Percentiles rank a stretch among this genome's conserved stretches.
Evolutionary conservation across 2,329 filamentous ascomycete species (phyloP).

Genomic region (Aspergillus ustus): DNA sequence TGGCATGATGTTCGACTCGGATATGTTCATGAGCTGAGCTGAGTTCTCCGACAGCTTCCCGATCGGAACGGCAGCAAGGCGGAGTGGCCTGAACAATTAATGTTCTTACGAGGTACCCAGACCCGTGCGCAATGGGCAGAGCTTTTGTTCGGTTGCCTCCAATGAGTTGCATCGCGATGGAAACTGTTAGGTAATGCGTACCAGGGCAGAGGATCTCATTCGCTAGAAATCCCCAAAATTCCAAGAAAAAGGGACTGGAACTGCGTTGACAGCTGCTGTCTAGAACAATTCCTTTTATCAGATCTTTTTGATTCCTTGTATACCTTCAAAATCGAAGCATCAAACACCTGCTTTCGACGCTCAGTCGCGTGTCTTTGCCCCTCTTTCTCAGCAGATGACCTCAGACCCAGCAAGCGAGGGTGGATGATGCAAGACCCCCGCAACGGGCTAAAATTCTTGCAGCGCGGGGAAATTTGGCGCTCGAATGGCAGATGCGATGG

Average conservation of each 20-base stretch:
- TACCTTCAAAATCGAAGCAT: conserved; percentile 1
- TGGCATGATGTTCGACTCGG: background rate
- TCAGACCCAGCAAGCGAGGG: conserved; percentile 6
- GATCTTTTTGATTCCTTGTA: conserved; percentile 2
- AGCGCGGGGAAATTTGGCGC: conserved; percentile 33
- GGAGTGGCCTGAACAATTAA: conserved; percentile 4
- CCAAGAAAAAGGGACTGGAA: conserved; percentile 8
- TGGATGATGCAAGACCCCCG: conserved; percentile 31
- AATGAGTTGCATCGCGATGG: conserved; percentile 20
- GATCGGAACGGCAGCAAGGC: conserved; percentile 5
- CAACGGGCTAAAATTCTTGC: conserved; percentile 28
- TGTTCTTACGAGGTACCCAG: conserved; percentile 1
- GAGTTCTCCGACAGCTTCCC: conserved; percentile 2
- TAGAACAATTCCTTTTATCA: conserved; percentile 22
- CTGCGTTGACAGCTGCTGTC: conserved; percentile 22
- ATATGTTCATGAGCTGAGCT: background rate
- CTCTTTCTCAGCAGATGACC: conserved; percentile 9
- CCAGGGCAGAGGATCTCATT: conserved; percentile 29
- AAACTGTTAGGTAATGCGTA: conserved; percentile 43
- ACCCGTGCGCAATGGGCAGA: conserved; percentile 2
- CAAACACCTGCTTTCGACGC: background rate
- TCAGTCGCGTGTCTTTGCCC: background rate
- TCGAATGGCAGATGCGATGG: background rate
- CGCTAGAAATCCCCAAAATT: conserved; percentile 20
- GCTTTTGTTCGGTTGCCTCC: conserved; percentile 7